These are phyloP conservation scores for Boletus rufocinnamomeus DNA, from an alignment of 768 basidiomycete species.

Conservation along the genomic window DNA sequence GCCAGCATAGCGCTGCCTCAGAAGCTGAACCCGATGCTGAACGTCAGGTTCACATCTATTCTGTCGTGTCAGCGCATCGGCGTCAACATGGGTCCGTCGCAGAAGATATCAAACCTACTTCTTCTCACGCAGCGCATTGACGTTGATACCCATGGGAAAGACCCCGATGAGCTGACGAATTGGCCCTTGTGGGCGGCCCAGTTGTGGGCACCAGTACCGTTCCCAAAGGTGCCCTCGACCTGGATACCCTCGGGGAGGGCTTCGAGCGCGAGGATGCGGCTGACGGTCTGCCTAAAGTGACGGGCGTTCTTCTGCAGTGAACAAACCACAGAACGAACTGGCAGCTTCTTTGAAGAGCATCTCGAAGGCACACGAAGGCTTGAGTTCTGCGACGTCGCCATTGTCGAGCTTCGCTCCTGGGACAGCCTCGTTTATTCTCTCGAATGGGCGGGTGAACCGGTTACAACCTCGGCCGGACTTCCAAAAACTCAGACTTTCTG, in stretches of 20 bases:
- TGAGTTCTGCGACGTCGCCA: conserved; percentile 57
- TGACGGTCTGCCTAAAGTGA: conserved; percentile 84
- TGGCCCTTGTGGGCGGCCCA: conserved; percentile 42
- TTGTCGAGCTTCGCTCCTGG: conserved; percentile 61
- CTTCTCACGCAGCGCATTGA: conserved; percentile 62
- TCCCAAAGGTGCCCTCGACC: conserved; percentile 38
- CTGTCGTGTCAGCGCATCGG: conserved; percentile 8
- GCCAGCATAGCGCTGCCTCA: conserved; percentile 81
- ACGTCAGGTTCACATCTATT: conserved; percentile 73
- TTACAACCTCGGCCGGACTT: no score
- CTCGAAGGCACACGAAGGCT: conserved; percentile 81
- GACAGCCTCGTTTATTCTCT: conserved; percentile 59
- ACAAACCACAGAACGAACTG: conserved; percentile 75
- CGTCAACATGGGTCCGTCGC: neutral
- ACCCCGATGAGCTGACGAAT: conserved; percentile 84
- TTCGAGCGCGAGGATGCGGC: conserved; percentile 76
- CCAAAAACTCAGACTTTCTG: no score
- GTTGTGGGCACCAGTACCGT: neutral
- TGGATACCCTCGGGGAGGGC: conserved; percentile 84
- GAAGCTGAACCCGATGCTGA: conserved; percentile 73
- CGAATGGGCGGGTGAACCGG: conserved; percentile 57
- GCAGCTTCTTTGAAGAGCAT: conserved; percentile 50
- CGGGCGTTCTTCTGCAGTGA: conserved; percentile 67
- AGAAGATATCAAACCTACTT: conserved; percentile 44
- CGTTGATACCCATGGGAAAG: conserved; percentile 92